phyloP scores from a whole-genome alignment of 495 filamentous ascomycete genomes.

The Aspergillus indologenus region DNA sequence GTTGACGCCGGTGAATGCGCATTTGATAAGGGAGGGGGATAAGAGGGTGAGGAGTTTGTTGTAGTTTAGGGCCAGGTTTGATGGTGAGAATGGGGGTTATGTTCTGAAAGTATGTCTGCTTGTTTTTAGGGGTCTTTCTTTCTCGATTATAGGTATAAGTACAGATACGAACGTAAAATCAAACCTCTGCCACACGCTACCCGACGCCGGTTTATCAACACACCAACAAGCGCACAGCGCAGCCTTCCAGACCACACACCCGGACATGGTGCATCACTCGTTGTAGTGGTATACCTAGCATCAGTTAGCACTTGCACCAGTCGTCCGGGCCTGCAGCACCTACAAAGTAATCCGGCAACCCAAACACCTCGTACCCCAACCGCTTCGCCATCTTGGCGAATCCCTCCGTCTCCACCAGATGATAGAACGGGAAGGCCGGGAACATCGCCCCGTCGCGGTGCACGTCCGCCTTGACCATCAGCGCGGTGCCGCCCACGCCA shows the following conservation, averaged over 20 bases:
- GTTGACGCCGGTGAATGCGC: constrained; percentile 63
- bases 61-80: constrained; percentile 9
- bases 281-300: constrained; percentile 87
- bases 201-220: too few species aligned
- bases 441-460: constrained; percentile 99
- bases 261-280: constrained; percentile 51
- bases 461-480: constrained; percentile 95
- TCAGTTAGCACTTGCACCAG: constrained; percentile 3
- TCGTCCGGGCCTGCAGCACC: background rate
- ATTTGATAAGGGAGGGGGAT: constrained; percentile 36
- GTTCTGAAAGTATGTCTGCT: background rate
- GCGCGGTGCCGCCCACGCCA: constrained; percentile 89
- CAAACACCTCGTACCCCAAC: constrained; percentile 78
- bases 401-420: constrained; percentile 95
- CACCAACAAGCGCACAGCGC: background rate
- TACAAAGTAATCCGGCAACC: constrained; percentile 96
- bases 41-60: constrained; percentile 8
- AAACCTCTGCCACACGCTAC: too few species aligned
- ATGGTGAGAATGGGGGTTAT: background rate
- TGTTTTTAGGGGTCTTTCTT: too few species aligned
- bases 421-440: constrained; percentile 91
- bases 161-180: too few species aligned
- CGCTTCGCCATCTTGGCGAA: constrained; percentile 96
- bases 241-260: background rate
- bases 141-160: too few species aligned